Evolutionary conservation across 1,139 yeast genomes (phyloP), one percentile per base, ranked within the genome.

Genomic region (Pichia sp.): DNA sequence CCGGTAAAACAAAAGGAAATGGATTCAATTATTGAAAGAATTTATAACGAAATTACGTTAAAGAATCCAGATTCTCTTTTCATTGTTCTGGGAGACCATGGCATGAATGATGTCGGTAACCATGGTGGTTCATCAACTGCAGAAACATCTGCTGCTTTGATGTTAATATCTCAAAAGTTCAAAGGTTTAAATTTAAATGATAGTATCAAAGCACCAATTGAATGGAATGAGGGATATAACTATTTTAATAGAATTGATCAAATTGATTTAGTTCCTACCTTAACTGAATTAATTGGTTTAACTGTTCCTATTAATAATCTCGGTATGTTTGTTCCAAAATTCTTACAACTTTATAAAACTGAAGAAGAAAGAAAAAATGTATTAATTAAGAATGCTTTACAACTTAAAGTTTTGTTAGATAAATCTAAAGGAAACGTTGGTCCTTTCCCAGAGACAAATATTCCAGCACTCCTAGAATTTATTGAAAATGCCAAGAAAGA

Each of bases 81-180:
- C 27, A 76, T 91, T 7, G 75, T 91, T 1, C 67, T 86, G 67
- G 98, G 98, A 1, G 97, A 89, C 55, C 97, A 89, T 60, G 97
- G 97, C 1, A 89, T 89, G 97, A 86, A 85, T 54, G 86, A 80
- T 38, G 76, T 80, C 3, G 98, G 98, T 0, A 91, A 91, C 54
- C 98, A 91, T 59, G 98, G 98, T 11, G 98, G 96, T 0, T 85
- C 96, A 0, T 84, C 96, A 0, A 62, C 71, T 0, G 95, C 96
- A 0, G 98, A 91, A 60, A 91, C 96, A 0, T 82, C 88, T 20
- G 81, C 98, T 1, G 96, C 84, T 0, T 56, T 91, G 55, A 64
- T 80, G 1, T 70, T 91, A 37, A 64, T 84, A 2, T 81, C 96
- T 0, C 75, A 79, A 5, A 72, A 73, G 51, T 72, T 88, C 44